Base-by-base conservation (phyloP, 768 basidiomycete species). In the Tephrocybe rancida region DNA sequence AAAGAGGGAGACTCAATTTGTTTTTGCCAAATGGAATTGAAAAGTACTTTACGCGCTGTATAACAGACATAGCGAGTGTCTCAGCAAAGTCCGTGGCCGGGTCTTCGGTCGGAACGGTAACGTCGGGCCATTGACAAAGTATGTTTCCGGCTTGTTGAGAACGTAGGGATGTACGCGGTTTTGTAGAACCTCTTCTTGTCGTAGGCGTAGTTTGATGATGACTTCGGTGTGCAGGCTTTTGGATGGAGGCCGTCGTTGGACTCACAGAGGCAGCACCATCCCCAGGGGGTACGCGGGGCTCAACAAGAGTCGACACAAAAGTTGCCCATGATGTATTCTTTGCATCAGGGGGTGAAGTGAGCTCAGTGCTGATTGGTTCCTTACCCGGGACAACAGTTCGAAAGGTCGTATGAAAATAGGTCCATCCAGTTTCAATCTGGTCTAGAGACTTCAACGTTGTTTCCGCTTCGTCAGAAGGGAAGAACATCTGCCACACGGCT, bases 401-500 rank as follows among this genome's bases (percentile, higher is more conserved):
- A 41, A 41, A 21, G 5, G 19, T 41, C 39, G 18, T 21, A 41
- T 37, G 35, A 5, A 14, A 37, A 18, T 37, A 37, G 35, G 35
- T 9, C 7, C 35, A 6, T 37, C n/a, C 16, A 13, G 35, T 7
- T 37, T 6, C 35, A 18, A 37, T n/a, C 7, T 37, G 7, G 35
- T 37, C 35, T 6, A 37, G 5, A 18, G 7, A 5, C 35, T 37
- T 37, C 35, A 37, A 37, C 9, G n/a, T 5, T 8, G 35, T n/a
- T 44, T 54, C 53, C 10, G 53, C 42, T n/a, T 48, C 32, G 8
- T 25, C n/a, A 27, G 21, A 43, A 11, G 43, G 16, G 10, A 55
- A 55, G 32, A 50, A 45, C 35, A 55, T 45, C 19, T 55, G 43
- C 54, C 54, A 55, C 7, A 44, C 43, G 3, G 48, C 54, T 37